Base-by-base conservation (phyloP, 2,329 filamentous ascomycete genomes). In the Stachybotrys elegans region DNA sequence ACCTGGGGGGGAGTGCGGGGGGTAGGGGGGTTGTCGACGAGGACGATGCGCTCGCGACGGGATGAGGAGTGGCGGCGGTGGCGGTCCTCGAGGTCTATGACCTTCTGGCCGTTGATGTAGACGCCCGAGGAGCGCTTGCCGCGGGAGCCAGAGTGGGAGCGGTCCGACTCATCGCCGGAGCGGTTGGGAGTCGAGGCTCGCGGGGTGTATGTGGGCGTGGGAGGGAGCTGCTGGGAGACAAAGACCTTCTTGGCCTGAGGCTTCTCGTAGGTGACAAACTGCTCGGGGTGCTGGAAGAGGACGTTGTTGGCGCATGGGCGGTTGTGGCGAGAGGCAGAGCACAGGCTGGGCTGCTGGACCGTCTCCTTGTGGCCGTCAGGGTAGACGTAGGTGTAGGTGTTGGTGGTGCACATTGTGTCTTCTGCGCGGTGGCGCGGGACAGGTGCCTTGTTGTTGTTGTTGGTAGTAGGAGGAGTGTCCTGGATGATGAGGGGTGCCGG, bases 331-430 rank as follows among this genome's bases (percentile, higher is more conserved):
- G 70, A 65, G 16, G 62, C 53, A 11, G 58, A 50, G 62, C 72
- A 72, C 31, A 65, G 57, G 23, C 62, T 56, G 6, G 61, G 57
- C 43, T 67, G 65, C 40, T 63, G 60, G 27, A 55, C 51, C 40
- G 58, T 56, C 51, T 62, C 55, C 39, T 46, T 49, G 40, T 60
- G 65, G 45, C 71, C 71, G 57, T 76, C 69, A 4, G 72, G 66
- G 63, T 70, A 68, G 53, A 69, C 55, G 56, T 72, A 70, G 25
- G 69, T 63, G 63, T 68, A 73, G 41, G 71, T 50, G 53, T 73
- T 65, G 47, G 67, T 71, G 49, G 68, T 67, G 61, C 75, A 78
- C 75, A 78, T 78, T 40, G 63, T 69, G 66, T 56, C 53, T n/a
- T n/a, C n/a, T n/a, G n/a, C n/a, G n/a, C n/a, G 51, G 57, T 56